Conservation (phyloP, 2,329 filamentous ascomycete genomes). For the Harringtonia aguacate region DNA sequence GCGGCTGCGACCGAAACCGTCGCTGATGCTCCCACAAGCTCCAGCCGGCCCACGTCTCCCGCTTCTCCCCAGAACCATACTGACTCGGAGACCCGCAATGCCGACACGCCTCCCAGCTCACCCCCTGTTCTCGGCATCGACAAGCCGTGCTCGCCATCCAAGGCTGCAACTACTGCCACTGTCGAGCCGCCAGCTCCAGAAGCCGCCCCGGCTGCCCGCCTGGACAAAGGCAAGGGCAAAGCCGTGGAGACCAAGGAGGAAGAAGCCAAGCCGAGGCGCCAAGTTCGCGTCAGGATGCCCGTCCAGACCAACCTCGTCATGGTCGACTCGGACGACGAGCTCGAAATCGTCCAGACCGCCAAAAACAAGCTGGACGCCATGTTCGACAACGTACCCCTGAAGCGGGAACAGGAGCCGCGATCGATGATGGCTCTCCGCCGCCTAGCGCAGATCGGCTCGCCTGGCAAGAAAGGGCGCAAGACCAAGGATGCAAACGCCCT, state of each 20-base stretch:
- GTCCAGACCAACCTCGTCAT: conserved; percentile 25
- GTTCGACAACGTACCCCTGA: conserved; percentile 58
- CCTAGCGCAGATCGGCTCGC: conserved; percentile 61
- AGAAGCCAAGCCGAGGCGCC: conserved; percentile 26
- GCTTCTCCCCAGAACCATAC: conserved; percentile 39
- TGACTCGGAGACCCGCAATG: conserved; percentile 25
- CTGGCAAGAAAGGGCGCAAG: conserved; percentile 28
- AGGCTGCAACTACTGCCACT: no score
- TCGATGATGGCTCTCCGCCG: conserved; percentile 60
- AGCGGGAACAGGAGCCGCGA: conserved; percentile 49
- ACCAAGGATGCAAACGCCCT: conserved; percentile 15
- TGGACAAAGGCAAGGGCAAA: conserved; percentile 51
- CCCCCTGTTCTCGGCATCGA: conserved; percentile 25
- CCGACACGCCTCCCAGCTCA: conserved; percentile 60
- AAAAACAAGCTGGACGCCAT: conserved; percentile 48
- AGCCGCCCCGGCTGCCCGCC: not conserved
- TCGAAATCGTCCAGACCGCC: conserved; percentile 47
- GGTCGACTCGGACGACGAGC: conserved; percentile 32
- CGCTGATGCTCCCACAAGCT: conserved; percentile 30
- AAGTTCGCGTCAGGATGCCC: conserved; percentile 33
- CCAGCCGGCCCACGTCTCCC: conserved; percentile 41
- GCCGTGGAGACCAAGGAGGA: conserved; percentile 14
- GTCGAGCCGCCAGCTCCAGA: not conserved
- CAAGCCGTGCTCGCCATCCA: not conserved
- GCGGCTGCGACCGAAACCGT: conserved; percentile 12